Conservation (phyloP, 2,329 filamentous ascomycete species). For the Colletotrichum incanum region DNA sequence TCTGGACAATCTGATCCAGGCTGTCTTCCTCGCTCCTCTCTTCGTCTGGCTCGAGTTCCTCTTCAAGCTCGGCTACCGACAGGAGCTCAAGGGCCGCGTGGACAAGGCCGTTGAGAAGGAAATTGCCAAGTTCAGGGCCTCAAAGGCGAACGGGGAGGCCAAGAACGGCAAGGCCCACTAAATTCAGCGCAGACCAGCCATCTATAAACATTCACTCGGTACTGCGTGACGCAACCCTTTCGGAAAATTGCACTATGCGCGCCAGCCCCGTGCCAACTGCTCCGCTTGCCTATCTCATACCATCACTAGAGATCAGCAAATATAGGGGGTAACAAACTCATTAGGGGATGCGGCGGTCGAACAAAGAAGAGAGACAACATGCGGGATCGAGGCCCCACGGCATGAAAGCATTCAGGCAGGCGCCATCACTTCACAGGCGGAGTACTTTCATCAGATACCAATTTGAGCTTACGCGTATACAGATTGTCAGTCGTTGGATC, state of each 20-base stretch:
- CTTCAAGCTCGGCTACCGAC: conserved; percentile 91
- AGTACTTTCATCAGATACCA: conserved; percentile 42
- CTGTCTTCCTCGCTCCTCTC: conserved; percentile 91
- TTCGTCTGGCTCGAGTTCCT: conserved; percentile 98
- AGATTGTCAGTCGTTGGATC: conserved; percentile 41
- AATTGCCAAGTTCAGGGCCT: conserved; percentile 79
- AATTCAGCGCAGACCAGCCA: conserved; percentile 38
- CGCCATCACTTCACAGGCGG: conserved; percentile 40
- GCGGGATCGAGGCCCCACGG: conserved; percentile 16
- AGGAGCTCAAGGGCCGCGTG: conserved; percentile 86
- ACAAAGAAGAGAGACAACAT: conserved; percentile 14
- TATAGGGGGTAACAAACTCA: background rate
- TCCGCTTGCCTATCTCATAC: background rate
- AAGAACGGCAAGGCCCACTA: conserved; percentile 69
- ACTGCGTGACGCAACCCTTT: conserved; percentile 13
- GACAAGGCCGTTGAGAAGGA: conserved; percentile 83
- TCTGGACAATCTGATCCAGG: conserved; percentile 92
- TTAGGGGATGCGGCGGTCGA: conserved; percentile 19
- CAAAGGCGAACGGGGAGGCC: conserved; percentile 61
- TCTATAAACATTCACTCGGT: conserved; percentile 19
- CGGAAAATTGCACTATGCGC: background rate
- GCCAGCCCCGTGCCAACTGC: conserved; percentile 18
- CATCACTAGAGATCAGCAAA: conserved; percentile 10
- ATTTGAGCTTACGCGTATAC: conserved; percentile 43
- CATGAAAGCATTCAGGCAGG: conserved; percentile 36